Evolutionary conservation across 331 rosid genomes (phyloP).

Genomic region (Spiraea crenata): DNA sequence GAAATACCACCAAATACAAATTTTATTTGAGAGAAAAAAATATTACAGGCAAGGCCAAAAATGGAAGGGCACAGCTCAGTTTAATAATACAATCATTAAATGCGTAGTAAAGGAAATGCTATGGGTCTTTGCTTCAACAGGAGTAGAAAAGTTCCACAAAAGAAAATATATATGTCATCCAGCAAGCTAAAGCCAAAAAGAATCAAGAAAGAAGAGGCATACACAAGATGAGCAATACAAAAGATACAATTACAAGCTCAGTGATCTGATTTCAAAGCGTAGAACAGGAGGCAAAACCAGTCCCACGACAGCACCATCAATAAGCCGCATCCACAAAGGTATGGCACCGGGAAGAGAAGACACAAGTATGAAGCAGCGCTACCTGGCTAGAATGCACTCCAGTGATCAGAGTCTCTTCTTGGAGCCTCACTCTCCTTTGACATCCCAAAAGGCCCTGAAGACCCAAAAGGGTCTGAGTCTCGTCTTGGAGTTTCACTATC

Average conservation of each 20-base stretch:
- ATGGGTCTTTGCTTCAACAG: neutral
- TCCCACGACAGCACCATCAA: constrained; percentile 24
- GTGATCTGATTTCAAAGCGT: constrained; percentile 29
- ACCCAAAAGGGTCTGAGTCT: constrained; percentile 54
- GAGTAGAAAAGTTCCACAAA: constrained; percentile 3
- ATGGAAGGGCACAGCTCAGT: constrained; percentile 5
- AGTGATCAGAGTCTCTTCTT: constrained; percentile 52
- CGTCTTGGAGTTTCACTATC: constrained; percentile 66
- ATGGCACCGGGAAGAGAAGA: constrained; percentile 25
- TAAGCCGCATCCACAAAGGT: constrained; percentile 24
- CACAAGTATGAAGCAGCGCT: constrained; percentile 16
- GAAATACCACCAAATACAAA: neutral
- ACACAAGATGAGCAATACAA: constrained; percentile 50
- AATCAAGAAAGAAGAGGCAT: constrained; percentile 12
- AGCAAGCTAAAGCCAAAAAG: constrained; percentile 4
- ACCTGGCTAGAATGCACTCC: constrained; percentile 68
- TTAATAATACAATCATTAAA: constrained; percentile 20
- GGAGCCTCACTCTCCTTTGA: constrained; percentile 30
- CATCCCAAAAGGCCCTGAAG: constrained; percentile 4
- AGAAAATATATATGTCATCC: neutral
- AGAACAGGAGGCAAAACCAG: constrained; percentile 24
- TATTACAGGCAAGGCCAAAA: constrained; percentile 10
- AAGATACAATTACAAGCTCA: constrained; percentile 46
- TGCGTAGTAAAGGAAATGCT: neutral
- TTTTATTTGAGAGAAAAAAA: constrained; percentile 2